Evolutionary conservation across 1,284 basidiomycete genomes (phyloP).

Genomic region (Sutorius eximius): DNA sequence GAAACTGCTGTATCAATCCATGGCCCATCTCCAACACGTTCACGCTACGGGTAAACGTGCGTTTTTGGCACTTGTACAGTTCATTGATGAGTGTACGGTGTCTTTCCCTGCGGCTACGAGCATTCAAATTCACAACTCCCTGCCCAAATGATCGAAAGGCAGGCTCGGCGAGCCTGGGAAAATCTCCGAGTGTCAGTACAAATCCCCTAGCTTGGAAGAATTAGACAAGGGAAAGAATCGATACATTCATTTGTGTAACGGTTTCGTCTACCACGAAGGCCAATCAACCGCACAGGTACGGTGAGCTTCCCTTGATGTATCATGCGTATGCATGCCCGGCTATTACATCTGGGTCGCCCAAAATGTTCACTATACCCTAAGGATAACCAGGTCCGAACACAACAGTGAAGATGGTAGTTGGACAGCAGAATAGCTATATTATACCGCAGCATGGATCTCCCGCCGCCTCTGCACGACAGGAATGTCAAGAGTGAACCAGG

Average conservation of each 20-base stretch:
- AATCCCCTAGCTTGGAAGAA: neutral
- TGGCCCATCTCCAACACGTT: no score
- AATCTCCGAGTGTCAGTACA: neutral
- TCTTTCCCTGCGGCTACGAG: neutral
- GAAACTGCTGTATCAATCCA: no score
- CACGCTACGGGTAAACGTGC: no score
- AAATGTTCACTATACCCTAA: neutral
- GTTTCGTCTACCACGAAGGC: neutral
- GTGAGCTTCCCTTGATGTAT: neutral
- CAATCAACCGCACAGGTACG: no score
- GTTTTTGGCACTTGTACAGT: no score
- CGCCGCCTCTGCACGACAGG: conserved; percentile 12
- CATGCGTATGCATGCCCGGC: neutral
- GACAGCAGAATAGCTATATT: neutral
- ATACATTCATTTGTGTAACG: no score
- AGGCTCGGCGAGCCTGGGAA: no score
- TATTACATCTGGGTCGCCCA: neutral
- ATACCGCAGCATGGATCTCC: neutral
- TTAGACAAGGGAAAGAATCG: neutral
- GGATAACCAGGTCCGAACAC: neutral
- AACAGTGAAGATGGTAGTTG: neutral
- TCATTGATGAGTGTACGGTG: no score
- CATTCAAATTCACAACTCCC: neutral
- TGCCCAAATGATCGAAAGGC: neutral
- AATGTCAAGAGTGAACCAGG: conserved; percentile 11